phyloP scores from a whole-genome alignment of 2,329 filamentous ascomycete genomes.

The Cordyceps javanica region DNA sequence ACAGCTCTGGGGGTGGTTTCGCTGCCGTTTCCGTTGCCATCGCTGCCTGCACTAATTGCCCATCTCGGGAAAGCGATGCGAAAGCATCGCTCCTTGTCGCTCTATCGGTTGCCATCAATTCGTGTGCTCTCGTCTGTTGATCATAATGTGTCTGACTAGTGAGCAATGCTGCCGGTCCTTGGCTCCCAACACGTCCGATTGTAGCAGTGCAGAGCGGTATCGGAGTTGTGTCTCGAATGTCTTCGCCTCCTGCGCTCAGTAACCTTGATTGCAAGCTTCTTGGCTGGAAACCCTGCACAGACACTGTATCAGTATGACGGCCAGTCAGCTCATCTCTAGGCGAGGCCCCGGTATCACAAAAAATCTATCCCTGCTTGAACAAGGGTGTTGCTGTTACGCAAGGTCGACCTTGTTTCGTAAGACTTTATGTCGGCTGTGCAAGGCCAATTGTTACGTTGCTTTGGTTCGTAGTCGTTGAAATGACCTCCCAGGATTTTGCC shows the following conservation, averaged over 20 bases:
- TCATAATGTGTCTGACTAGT: neutral
- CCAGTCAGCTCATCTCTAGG: neutral
- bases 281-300: neutral
- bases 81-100: neutral
- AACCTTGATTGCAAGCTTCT: slow-evolving; percentile 23
- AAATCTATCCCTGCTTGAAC: neutral
- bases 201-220: neutral
- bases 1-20: neutral
- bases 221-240: neutral
- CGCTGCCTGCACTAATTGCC: neutral
- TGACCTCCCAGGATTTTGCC: neutral
- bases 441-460: neutral
- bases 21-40: neutral
- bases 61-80: neutral
- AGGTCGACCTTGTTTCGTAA: neutral
- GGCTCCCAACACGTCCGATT: neutral
- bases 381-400: neutral
- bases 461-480: neutral
- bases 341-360: neutral
- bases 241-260: neutral
- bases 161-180: neutral
- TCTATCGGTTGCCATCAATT: neutral
- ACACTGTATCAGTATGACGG: neutral
- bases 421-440: neutral
- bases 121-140: neutral